Base-by-base conservation (phyloP, 352 stramenopile genomes). In the Aphanomyces euteiches region DNA sequence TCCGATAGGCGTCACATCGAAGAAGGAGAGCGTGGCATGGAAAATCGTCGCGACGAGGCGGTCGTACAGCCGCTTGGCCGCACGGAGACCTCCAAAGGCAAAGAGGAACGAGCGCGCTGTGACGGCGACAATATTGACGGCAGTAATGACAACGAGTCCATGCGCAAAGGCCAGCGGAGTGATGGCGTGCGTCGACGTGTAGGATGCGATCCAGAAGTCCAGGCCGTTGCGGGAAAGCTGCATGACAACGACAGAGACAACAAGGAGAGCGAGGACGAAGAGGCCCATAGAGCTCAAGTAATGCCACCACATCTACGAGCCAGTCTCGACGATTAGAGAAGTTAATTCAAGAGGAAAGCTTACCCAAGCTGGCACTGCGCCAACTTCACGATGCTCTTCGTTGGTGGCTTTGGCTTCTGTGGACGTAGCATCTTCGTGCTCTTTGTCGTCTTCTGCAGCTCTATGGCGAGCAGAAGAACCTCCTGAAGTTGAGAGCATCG, bases 81-180 rank as follows among this genome's bases (percentile, higher is more conserved):
- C 90, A 8, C 76, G 76, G 13, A 96, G 72, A 2, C 88, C 88
- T 6, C 87, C 90, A 19, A 80, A 88, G 0, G 90, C 89, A 65
- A 97, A 96, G 34, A 95, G 61, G 73, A 96, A 90, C 3, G 89
- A 90, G 19, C 90, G 88, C 21, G 84, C 74, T 43, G 93, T 82
- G 8, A 92, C 85, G 0, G 80, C 74, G 7, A 79, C n/a, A 45
- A 84, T 88, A 56, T 96, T 94, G 8, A 80, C 77, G 5, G 77
- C 67, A 6, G 87, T 82, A 63, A 96, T 90, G 43, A 78, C 80
- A 4, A 90, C 37, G 39, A 95, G 69, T 5, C 85, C 78, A 45
- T 78, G 72, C 0, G 79, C 82, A 71, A 95, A 94, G 7, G 72
- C 48, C 5, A 67, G 43, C 0, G 84, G 77, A 0, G 84, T 75